Evolutionary conservation across 345 rosid species (phyloP), one percentile per base, ranked within the genome.

Genomic region (Xanthoceras sorbifolium): DNA sequence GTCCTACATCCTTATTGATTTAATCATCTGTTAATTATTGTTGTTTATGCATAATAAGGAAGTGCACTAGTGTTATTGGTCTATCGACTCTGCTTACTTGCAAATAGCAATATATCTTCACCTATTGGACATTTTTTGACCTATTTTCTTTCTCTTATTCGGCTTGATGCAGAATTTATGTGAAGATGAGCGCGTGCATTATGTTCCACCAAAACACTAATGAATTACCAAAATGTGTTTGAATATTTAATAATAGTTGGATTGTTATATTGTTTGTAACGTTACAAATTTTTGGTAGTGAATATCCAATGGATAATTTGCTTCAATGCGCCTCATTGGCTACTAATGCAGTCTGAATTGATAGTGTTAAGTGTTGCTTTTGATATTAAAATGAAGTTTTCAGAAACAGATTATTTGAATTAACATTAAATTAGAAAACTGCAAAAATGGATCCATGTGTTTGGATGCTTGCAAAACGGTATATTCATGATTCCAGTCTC

Each of bases 181-280:
- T 40, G 92, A 91, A 88, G 98, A 94, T 38, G 93, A 82, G 73
- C 88, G 84, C 8, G 93, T 90, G 78, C 97, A 88, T 64, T 94
- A 94, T 60, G 85, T 84, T 64, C 90, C 90, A 4, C 98, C 97
- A 0, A 92, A 91, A 81, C 90, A 89, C 20, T 59, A 82, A 31
- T 90, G 83, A 87, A 67, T 70, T 11, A 17, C 20, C n/a, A 48
- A 48, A 48, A 17, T 15, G 22, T 50, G 60, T 18, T 54, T 54
- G 62, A 6, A 20, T 23, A 57, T 6, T 4, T 57, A 23, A 6
- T 57, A 28, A 42, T 0, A 8, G 20, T 32, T 28, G 12, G 17
- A 38, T 20, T 31, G 2, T 10, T 28, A 34, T 12, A 23, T 9
- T 59, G 15, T 59, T 14, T 63, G 29, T 23, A 42, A 69, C 29